A percentile compares a stretch with the other conserved stretches of the same genome.
Evolutionary conservation across 2,329 filamentous ascomycete genomes (phyloP).

Genomic region (Paecilomyces dactylethromorphus): DNA sequence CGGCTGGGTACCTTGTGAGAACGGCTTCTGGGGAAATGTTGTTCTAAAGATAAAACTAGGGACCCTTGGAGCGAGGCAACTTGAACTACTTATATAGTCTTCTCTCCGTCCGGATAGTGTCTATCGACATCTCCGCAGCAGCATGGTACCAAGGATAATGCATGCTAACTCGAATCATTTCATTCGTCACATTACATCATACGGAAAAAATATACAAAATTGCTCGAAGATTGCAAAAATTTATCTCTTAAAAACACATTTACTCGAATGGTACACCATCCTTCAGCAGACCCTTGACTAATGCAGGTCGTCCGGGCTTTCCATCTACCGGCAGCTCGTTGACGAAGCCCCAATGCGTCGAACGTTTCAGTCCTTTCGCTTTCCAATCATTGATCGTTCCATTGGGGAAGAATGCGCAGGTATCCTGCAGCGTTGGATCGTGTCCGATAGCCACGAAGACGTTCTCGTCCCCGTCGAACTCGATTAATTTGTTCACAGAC

Average conservation of each 20-base stretch:
- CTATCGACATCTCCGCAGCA: neutral
- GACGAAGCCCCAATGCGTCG: slow-evolving; percentile 17
- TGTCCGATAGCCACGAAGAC: slow-evolving; percentile 23
- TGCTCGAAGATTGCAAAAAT: neutral
- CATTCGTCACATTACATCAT: neutral
- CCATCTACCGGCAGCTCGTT: slow-evolving; percentile 12
- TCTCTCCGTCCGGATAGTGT: neutral
- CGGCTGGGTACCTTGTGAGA: neutral
- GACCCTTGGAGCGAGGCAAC: neutral
- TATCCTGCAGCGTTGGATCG: slow-evolving; percentile 16
- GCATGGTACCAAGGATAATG: neutral
- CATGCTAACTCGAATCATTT: neutral
- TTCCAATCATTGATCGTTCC: slow-evolving; percentile 23
- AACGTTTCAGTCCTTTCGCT: slow-evolving; percentile 15
- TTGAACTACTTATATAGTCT: neutral
- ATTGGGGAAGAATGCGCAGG: slow-evolving; percentile 17
- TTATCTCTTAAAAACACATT: neutral
- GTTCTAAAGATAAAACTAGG: neutral
- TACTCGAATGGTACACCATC: neutral
- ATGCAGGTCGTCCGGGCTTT: slow-evolving; percentile 1
- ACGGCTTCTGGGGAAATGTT: neutral
- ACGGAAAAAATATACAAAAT: neutral
- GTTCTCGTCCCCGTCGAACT: slow-evolving; percentile 19
- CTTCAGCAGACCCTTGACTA: slow-evolving; percentile 4
- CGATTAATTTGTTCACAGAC: slow-evolving; percentile 13